Conservation (phyloP, 2,329 filamentous ascomycete genomes). For the Fusarium poae region DNA sequence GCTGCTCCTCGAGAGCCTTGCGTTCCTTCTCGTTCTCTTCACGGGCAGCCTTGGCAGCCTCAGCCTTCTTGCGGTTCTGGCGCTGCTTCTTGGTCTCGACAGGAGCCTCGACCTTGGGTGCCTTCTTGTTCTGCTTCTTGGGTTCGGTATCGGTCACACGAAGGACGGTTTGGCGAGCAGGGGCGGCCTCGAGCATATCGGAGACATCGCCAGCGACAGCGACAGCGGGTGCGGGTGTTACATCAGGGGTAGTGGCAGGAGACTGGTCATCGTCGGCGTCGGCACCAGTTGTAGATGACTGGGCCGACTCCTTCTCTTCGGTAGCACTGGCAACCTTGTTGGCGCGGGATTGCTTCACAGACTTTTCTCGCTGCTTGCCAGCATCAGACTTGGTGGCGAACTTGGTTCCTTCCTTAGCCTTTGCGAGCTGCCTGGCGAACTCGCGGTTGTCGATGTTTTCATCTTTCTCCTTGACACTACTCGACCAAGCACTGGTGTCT, state of each 20-base stretch:
- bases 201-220: conserved; percentile 77
- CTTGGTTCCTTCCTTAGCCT: conserved; percentile 77
- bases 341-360: conserved; percentile 76
- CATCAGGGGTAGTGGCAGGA: conserved; percentile 74
- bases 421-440: conserved; percentile 80
- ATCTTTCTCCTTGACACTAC: conserved; percentile 50
- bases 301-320: conserved; percentile 59
- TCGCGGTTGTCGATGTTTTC: conserved; percentile 77
- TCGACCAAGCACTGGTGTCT: conserved; percentile 48
- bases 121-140: conserved; percentile 73
- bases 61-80: conserved; percentile 90
- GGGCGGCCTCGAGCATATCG: conserved; percentile 88
- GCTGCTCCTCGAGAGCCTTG: conserved; percentile 81
- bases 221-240: conserved; percentile 60
- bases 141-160: conserved; percentile 78
- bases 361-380: conserved; percentile 75
- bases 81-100: conserved; percentile 94
- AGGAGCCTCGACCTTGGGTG: conserved; percentile 72
- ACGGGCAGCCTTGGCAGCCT: conserved; percentile 79
- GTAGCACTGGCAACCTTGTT: conserved; percentile 62
- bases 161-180: conserved; percentile 78
- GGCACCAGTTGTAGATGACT: conserved; percentile 76
- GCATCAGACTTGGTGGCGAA: conserved; percentile 66
- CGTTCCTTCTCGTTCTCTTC: conserved; percentile 85
- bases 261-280: conserved; percentile 88